Base-by-base conservation (phyloP, 352 stramenopile species). In the Peronosclerospora sorghi region DNA sequence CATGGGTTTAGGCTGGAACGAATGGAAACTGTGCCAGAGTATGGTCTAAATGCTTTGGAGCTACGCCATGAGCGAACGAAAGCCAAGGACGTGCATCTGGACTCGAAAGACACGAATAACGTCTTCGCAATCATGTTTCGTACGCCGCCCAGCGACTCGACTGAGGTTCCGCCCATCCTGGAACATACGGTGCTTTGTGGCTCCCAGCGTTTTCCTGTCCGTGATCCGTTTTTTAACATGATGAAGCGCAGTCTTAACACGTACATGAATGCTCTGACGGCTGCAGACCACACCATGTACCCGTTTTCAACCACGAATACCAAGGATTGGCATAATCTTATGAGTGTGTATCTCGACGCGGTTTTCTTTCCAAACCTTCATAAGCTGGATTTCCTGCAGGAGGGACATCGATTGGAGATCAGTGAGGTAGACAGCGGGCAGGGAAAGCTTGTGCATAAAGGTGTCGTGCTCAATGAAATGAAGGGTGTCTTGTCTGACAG, bases 381-480 rank as follows among this genome's bases (percentile, higher is more conserved):
- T 50, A 56, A 62, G 10, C 60, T 82, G 5, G 79, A 91, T 51
- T 91, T 91, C 39, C 49, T 82, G 32, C 79, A 91, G 36, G 79
- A 91, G 56, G 79, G 79, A 18, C 79, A 91, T 47, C 79, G 74
- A 3, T 47, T 91, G 0, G 73, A 82, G 48, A 72, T 86, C 18
- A 55, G 45, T 20, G 49, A 67, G 3, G 53, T 62, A 2, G 65
- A 64, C 4, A 46, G 44, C 12, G 52, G 53, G 39, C 57, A 75
- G 19, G 50, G 58, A 20, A 48, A 73, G 20, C 62, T 90, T 6
- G 45, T 74, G 24, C 83, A 79, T 54, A 90, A 90, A 48, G 95
- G 95, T 34, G 95, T 99, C n/a, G 95, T 99, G n/a, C 97, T 97
- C 60, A 98, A 98, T 56, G 96, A 99, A 71, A 99, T 99, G 96